Evolutionary conservation across 2,329 filamentous ascomycete species (phyloP).

Genomic region (Alternaria angustiovoidea): DNA sequence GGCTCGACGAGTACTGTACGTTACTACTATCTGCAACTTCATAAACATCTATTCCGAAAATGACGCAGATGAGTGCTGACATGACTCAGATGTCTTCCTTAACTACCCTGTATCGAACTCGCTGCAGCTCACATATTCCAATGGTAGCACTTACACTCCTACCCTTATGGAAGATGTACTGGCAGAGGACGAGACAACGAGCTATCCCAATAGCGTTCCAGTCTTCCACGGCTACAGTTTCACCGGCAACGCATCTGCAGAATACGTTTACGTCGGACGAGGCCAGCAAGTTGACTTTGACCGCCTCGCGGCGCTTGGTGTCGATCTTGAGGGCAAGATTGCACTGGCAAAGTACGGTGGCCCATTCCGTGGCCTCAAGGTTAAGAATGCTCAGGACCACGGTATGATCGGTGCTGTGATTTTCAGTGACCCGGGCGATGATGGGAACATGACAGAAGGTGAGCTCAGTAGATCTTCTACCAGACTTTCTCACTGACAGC

Average conservation of each 20-base stretch:
- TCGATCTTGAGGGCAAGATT: slow-evolving; percentile 58
- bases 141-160: slow-evolving; percentile 44
- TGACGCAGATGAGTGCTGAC: slow-evolving; percentile 2
- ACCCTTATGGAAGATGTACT: slow-evolving; percentile 46
- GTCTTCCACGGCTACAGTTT: slow-evolving; percentile 60
- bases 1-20: slow-evolving; percentile 49
- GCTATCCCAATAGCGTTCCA: slow-evolving; percentile 52
- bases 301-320: slow-evolving; percentile 51
- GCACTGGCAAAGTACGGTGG: slow-evolving; percentile 58
- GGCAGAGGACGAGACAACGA: slow-evolving; percentile 45
- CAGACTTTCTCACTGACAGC: neutral
- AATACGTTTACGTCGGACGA: slow-evolving; percentile 58
- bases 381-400: slow-evolving; percentile 57
- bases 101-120: slow-evolving; percentile 51
- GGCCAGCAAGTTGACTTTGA: slow-evolving; percentile 57
- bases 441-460: slow-evolving; percentile 56
- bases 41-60: neutral
- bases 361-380: slow-evolving; percentile 57
- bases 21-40: neutral
- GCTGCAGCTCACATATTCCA: slow-evolving; percentile 43
- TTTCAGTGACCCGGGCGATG: slow-evolving; percentile 57
- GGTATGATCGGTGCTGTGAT: slow-evolving; percentile 58
- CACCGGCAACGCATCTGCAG: slow-evolving; percentile 56
- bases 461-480: neutral
- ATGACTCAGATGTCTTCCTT: slow-evolving; percentile 41